Base-by-base conservation (phyloP, 495 filamentous ascomycete genomes). In the Aspergillus baeticus region DNA sequence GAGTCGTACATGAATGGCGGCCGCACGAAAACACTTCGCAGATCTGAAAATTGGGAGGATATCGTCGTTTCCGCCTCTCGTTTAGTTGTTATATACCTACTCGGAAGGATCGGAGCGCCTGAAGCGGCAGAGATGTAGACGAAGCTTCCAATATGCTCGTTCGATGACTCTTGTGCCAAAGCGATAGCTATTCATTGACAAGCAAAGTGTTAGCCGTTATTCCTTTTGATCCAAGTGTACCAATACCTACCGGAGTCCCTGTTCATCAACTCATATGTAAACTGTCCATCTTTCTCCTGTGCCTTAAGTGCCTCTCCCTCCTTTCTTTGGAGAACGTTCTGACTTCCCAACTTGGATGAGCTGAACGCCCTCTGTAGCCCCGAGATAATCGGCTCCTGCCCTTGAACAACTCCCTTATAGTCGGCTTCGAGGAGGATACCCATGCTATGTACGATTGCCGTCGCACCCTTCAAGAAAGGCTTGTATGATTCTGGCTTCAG, bases 221-320 rank as follows among this genome's bases (percentile, higher is more conserved):
- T 11, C 4, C 22, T 8, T 15, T 15, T 7, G 18, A 36, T 21
- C 17, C 13, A 31, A 18, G 6, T 7, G 21, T 18, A 38, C 18
- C 13, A 44, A 18, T 46, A 69, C 72, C 41, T 66, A 86, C 83
- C 84, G 42, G 84, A 83, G 67, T 98, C 95, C 56, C 94, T 83
- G 76, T 98, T 98, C 91, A 98, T 97, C 59, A 91, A 82, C 80
- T 98, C 94, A 76, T 98, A 98, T 34, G 92, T 97, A 64, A 96
- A 71, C 72, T 96, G 89, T 17, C 84, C 84, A 64, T 84, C 80
- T 31, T 72, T 73, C 65, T 89, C 86, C 51, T 84, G 77, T n/a
- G 84, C 77, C 62, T 80, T 71, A 47, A 90, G 70, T 31, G 80
- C 75, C 46, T 86, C 82, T 5, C 79, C 85, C 34, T 75, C 77